Conservation (phyloP, 345 rosid species). For the Arabidopsis suecica region DNA sequence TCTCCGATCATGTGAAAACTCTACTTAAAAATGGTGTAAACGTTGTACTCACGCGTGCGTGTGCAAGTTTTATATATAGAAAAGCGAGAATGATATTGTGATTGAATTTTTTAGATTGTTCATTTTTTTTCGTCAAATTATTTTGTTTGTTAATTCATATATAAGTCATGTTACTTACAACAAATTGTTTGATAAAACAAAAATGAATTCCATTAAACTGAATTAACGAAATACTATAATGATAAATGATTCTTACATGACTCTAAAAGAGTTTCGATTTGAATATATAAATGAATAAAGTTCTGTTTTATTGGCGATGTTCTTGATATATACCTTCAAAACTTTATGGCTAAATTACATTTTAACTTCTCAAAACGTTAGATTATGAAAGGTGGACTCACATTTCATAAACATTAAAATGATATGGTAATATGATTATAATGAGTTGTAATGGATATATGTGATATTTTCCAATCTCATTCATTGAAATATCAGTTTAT, state of each 20-base stretch:
- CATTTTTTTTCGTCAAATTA: not conserved
- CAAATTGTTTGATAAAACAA: no score
- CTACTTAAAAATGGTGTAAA: conserved; percentile 26
- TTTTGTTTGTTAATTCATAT: not conserved
- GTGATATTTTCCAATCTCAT: not conserved
- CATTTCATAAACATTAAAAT: not conserved
- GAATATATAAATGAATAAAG: no score
- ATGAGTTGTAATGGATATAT: conserved; percentile 8
- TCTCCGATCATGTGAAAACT: conserved; percentile 27
- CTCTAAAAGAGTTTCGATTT: not conserved
- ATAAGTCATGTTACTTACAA: not conserved
- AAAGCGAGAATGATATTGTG: not conserved
- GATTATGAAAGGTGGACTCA: not conserved
- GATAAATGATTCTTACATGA: not conserved
- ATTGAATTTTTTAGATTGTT: not conserved
- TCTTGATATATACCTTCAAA: no score
- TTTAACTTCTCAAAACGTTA: no score
- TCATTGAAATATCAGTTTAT: not conserved
- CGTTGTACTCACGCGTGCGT: conserved; percentile 38
- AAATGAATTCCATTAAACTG: not conserved
- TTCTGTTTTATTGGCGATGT: not conserved
- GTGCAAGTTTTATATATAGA: conserved; percentile 11
- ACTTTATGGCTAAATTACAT: no score
- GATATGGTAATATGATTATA: not conserved
- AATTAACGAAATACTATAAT: not conserved